Percentiles rank a stretch among this genome's conserved stretches.
Evolutionary conservation across 345 rosid genomes (phyloP).

Genomic region (Moringa oleifera): DNA sequence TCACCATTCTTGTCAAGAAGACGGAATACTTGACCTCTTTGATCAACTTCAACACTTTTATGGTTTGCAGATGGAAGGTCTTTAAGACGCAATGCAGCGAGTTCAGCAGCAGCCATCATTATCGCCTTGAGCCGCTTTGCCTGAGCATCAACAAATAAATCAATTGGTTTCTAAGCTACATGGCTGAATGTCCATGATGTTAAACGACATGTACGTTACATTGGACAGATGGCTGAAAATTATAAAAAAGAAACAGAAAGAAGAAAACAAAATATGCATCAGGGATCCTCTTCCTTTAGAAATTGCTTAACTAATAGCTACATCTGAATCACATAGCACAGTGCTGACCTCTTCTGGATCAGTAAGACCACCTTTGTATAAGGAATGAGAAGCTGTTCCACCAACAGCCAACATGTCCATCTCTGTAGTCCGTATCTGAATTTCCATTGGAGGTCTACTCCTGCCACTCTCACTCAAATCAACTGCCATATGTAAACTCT

Average conservation of each 20-base stretch:
- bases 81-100: conserved; percentile 84
- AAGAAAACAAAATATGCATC: not conserved
- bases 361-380: conserved; percentile 82
- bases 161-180: not conserved
- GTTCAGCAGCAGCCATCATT: conserved; percentile 95
- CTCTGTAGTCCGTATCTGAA: conserved; percentile 77
- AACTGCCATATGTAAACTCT: conserved; percentile 91
- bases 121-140: conserved; percentile 84
- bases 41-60: conserved; percentile 41
- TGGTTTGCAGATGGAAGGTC: conserved; percentile 56
- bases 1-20: conserved; percentile 88
- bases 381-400: conserved; percentile 87
- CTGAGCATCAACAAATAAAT: conserved; percentile 24
- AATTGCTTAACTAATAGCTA: not conserved
- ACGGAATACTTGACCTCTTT: conserved; percentile 60
- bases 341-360: conserved; percentile 75
- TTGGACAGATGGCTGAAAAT: not conserved
- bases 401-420: conserved; percentile 80
- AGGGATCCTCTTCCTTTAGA: not conserved
- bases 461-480: conserved; percentile 61
- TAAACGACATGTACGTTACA: not conserved
- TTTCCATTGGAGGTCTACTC: conserved; percentile 77
- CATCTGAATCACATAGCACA: conserved; percentile 5
- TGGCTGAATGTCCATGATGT: not conserved
- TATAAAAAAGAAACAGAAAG: not conserved